Conservation (phyloP, 495 filamentous ascomycete species). For the Cetradonia linearis region DNA sequence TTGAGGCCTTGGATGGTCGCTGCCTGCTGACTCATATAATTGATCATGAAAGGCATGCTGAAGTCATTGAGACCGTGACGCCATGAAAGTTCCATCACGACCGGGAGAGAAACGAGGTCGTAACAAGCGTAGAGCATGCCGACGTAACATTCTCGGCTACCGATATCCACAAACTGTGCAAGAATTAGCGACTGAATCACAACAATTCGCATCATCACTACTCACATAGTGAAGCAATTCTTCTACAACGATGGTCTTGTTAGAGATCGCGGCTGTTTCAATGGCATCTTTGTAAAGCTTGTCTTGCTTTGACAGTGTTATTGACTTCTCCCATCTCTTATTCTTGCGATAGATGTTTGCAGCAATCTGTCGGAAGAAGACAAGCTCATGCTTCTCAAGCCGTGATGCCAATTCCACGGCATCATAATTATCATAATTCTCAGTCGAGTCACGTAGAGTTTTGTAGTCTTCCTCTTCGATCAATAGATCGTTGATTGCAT, state of each 20-base stretch:
- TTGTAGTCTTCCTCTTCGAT: conserved; percentile 99
- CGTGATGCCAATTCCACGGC: conserved; percentile 88
- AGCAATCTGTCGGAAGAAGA: conserved; percentile 99
- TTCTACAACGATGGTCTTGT: conserved; percentile 84
- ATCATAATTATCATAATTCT: conserved; percentile 99
- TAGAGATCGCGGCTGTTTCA: conserved; percentile 93
- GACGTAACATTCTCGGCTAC: conserved; percentile 97
- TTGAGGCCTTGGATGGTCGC: conserved; percentile 73
- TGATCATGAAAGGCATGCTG: conserved; percentile 99
- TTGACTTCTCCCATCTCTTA: conserved; percentile 99
- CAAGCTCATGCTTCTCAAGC: conserved; percentile 88
- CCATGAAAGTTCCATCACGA: conserved; percentile 95
- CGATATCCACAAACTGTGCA: conserved; percentile 90
- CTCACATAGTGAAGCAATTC: conserved; percentile 94
- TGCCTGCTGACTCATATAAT: conserved; percentile 84
- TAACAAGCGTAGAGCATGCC: conserved; percentile 99
- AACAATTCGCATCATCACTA: conserved; percentile 25
- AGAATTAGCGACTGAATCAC: conserved; percentile 18
- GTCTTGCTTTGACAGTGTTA: conserved; percentile 95
- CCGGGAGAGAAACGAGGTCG: conserved; percentile 84
- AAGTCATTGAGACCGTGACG: conserved; percentile 90
- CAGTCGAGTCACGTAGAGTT: conserved; percentile 91
- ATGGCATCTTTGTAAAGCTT: conserved; percentile 99
- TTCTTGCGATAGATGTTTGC: conserved; percentile 99
- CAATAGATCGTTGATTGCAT: conserved; percentile 94